Evolutionary conservation across 345 rosid genomes (phyloP), one percentile per base, ranked within the genome.

Genomic region (Erysimum cheiranthoides): DNA sequence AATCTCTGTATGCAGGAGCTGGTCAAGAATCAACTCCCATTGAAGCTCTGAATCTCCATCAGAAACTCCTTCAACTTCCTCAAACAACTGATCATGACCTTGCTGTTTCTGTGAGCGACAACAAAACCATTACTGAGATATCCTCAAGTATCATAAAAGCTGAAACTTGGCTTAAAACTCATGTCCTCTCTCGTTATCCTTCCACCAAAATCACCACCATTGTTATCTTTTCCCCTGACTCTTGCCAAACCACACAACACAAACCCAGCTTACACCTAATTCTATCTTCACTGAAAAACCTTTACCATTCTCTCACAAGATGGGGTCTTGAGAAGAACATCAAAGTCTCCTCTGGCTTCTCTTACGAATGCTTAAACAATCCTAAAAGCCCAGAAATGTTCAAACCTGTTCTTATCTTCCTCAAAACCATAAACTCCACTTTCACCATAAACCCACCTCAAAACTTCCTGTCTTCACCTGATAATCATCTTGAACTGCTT

Each of bases 281-380:
- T 69, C 80, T 87, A 3, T 74, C 86, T 17, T 79, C 87, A 68
- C 30, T 86, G 31, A 84, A 83, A 78, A 91, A 91, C 79, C 46
- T 88, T 5, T 62, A 86, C 79, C 78, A 88, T 71, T 88, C 97
- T 56, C 88, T 91, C 3, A 80, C 40, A 3, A 82, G 93, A 77
- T 91, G 97, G 97, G 93, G 93, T 78, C 82, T 91, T 32, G 84
- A 89, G 73, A 82, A 60, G 51, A 85, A 84, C 16, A 85, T 89
- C 84, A 86, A 86, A 70, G 84, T 86, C 61, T 88, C 97, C 13
- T 73, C 76, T 67, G 84, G 80, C 63, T 82, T 91, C 79, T 65
- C 86, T 59, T 77, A 83, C 34, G 25, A 38, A 13, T 88, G 90
- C 77, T 78, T 85, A 18, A 13, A 43, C 25, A 60, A 47, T 18